phyloP scores from a whole-genome alignment of 306 rosid species.

The Parietaria judaica region DNA sequence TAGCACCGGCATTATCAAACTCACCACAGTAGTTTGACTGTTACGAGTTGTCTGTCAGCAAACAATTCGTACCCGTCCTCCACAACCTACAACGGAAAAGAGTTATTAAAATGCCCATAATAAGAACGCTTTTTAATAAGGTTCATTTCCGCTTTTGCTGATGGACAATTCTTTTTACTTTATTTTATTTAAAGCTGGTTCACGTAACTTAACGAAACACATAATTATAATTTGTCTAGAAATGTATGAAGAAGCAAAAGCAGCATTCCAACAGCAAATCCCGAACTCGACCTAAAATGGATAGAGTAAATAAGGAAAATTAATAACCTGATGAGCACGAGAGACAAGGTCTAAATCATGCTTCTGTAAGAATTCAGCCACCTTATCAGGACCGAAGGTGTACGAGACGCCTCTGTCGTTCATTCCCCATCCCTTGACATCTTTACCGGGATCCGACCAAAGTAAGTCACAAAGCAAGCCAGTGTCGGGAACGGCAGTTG shows the following conservation, averaged over 20 bases:
- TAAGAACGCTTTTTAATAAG: neutral
- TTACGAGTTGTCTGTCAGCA: constrained; percentile 81
- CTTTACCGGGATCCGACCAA: constrained; percentile 90
- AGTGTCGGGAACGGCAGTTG: constrained; percentile 69
- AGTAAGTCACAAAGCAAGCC: constrained; percentile 95
- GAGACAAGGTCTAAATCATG: constrained; percentile 91
- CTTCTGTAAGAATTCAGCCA: constrained; percentile 58
- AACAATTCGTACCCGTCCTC: constrained; percentile 94
- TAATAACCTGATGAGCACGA: constrained; percentile 84
- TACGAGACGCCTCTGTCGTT: constrained; percentile 91
- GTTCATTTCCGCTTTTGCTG: no score
- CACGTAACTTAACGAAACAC: neutral
- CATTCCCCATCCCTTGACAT: constrained; percentile 96
- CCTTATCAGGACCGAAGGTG: constrained; percentile 91
- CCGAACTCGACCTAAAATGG: neutral
- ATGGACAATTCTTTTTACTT: no score
- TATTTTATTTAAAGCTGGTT: no score
- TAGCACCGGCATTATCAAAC: constrained; percentile 93
- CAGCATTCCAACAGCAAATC: neutral
- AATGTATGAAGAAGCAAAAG: neutral
- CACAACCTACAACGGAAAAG: constrained; percentile 50
- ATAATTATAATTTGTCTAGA: neutral
- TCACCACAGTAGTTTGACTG: constrained; percentile 87
- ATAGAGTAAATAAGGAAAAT: neutral
- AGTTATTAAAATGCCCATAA: constrained; percentile 20